Conservation (phyloP, 352 stramenopile species). For the Globisporangium abappressorium region DNA sequence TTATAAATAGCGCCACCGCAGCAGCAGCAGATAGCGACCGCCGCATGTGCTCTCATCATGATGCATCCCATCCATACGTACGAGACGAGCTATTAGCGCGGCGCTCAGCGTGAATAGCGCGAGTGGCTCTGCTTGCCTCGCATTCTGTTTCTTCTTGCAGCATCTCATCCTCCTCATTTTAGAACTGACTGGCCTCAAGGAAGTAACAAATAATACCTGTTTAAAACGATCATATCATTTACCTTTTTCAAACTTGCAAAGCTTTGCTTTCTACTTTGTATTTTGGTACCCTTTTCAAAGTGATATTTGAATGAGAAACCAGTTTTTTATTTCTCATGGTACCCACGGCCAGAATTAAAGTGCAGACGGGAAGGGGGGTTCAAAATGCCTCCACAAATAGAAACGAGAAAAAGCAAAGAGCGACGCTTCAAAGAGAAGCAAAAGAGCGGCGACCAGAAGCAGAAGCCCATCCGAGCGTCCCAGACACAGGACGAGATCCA, state of each 20-base stretch:
- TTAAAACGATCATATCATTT: not conserved
- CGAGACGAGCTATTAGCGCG: not conserved
- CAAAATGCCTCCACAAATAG: constrained; percentile 8
- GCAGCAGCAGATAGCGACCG: not conserved
- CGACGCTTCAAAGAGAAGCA: constrained; percentile 9
- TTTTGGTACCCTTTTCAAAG: not conserved
- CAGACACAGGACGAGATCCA: not conserved
- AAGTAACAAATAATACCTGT: not conserved
- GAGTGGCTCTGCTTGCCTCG: not conserved
- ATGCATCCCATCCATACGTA: not conserved
- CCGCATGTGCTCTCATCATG: not conserved
- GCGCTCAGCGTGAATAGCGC: not conserved
- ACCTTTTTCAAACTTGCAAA: not conserved
- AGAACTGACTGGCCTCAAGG: constrained; percentile 3
- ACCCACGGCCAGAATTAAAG: not conserved
- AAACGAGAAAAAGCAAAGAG: constrained; percentile 1
- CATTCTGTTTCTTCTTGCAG: not conserved
- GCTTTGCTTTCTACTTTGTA: not conserved
- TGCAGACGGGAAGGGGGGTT: not conserved
- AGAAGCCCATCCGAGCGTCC: not conserved
- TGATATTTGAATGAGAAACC: not conserved
- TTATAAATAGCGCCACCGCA: constrained; percentile 3
- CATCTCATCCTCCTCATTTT: constrained; percentile 15
- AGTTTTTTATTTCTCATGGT: not conserved
- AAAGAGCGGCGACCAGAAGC: not conserved